Base-by-base conservation (phyloP, 495 filamentous ascomycete genomes). In the Hypoxylon fragiforme region DNA sequence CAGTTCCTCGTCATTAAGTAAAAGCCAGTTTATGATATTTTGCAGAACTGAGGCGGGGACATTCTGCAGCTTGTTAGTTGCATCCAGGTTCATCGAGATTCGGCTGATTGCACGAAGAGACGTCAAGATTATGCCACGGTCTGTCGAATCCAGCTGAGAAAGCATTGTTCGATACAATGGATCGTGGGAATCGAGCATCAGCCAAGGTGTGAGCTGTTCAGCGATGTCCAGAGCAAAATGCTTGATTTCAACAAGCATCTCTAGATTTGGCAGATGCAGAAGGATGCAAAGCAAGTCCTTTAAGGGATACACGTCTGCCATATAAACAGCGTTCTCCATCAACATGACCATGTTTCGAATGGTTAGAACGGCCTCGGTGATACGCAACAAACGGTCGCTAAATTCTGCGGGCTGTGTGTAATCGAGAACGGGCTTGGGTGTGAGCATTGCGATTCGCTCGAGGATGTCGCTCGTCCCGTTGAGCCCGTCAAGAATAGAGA, bases 311-410 rank as follows among this genome's bases (percentile, higher is more conserved):
- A 89, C 81, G 3, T 83, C 83, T 7, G 91, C 82, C 44, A 96
- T 78, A 60, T 89, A 92, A 18, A 78, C 70, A 0, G 94, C 94
- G 63, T 99, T 99, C 48, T 97, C 91, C 20, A 83, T 77, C 16
- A 95, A 76, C 67, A 96, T 85, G 3, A 88, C 85, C 89, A 99
- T 95, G 63, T 99, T 99, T 37, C 95, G 81, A 42, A 97, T 76
- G 18, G 95, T 88, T 28, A 97, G 74, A 14, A 84, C 89, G 2
- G 94, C 91, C 68, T 97, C 91, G 42, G 85, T 92, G 54, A 96
- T 80, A 60, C 87, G 82, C 18, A 85, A 78, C 15, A 97, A 73
- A 8, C 80, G 70, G 50, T 91, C 80, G 50, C 80, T 79, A 61
- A 88, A 89, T 28, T 89, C 86, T 24, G 80, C 78, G 2, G 89